These are phyloP conservation scores for Crucibulum cyathiforme DNA, from an alignment of 1,284 basidiomycete genomes.

Conservation along the genomic window DNA sequence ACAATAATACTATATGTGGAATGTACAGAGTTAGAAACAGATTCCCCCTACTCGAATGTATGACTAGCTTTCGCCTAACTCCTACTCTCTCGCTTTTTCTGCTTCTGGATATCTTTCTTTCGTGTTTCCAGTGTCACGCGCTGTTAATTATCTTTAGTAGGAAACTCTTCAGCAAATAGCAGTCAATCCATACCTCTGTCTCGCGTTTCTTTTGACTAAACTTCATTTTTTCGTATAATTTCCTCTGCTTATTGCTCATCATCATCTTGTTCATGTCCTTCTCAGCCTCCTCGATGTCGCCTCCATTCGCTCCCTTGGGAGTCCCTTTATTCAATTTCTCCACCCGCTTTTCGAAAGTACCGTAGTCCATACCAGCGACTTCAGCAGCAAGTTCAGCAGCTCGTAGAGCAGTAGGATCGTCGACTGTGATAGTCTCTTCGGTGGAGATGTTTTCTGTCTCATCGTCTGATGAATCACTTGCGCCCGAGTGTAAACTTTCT, in stretches of 20 bases:
- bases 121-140: conserved; percentile 69
- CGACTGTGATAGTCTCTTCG: conserved; percentile 55
- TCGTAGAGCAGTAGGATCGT: conserved; percentile 77
- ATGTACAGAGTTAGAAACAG: no score
- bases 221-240: conserved; percentile 96
- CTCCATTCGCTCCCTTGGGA: conserved; percentile 31
- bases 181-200: conserved; percentile 72
- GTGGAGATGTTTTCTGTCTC: conserved; percentile 33
- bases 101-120: conserved; percentile 63
- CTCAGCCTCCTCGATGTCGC: conserved; percentile 56
- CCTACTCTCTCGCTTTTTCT: conserved; percentile 46
- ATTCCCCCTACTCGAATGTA: no score
- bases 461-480: conserved; percentile 39
- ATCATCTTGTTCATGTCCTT: conserved; percentile 97
- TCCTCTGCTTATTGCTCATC: conserved; percentile 97
- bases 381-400: conserved; percentile 96
- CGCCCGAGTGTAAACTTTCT: conserved; percentile 46
- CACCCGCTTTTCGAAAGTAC: conserved; percentile 82
- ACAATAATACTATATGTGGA: no score
- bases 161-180: background rate
- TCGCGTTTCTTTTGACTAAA: conserved; percentile 83
- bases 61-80: background rate
- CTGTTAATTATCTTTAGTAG: conserved; percentile 34
- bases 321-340: conserved; percentile 69
- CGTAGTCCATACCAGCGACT: conserved; percentile 85